Evolutionary conservation across 371 early-diverging fungal species (phyloP).

Genomic region (Lichtheimia ramosa): DNA sequence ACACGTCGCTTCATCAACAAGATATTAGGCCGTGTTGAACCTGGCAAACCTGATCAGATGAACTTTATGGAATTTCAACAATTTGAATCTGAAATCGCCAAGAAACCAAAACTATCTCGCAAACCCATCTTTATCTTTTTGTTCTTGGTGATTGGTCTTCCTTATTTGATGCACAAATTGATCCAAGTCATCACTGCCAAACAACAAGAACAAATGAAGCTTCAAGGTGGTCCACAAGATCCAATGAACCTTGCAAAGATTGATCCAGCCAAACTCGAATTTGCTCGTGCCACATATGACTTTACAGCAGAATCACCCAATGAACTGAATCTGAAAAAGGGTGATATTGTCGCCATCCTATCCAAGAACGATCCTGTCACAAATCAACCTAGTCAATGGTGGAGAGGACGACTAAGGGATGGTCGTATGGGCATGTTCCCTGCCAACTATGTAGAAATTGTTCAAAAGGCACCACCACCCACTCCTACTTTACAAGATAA

Average conservation of each 20-base stretch:
- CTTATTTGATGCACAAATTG: slow-evolving; percentile 89
- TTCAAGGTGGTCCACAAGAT: slow-evolving; percentile 19
- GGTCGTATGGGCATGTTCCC: slow-evolving; percentile 92
- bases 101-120: slow-evolving; percentile 42
- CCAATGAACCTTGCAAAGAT: slow-evolving; percentile 6
- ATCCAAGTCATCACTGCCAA: slow-evolving; percentile 63
- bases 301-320: slow-evolving; percentile 74
- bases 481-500: background rate
- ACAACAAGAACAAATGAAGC: slow-evolving; percentile 21
- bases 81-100: slow-evolving; percentile 43
- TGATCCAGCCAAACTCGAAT: slow-evolving; percentile 59
- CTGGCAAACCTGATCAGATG: slow-evolving; percentile 57
- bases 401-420: slow-evolving; percentile 83
- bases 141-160: slow-evolving; percentile 84
- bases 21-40: slow-evolving; percentile 15
- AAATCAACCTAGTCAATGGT: slow-evolving; percentile 86
- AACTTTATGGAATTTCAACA: slow-evolving; percentile 69
- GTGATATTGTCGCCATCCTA: slow-evolving; percentile 85
- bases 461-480: slow-evolving; percentile 7
- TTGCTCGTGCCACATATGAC: slow-evolving; percentile 87
- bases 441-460: slow-evolving; percentile 75
- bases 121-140: slow-evolving; percentile 85
- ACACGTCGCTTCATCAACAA: slow-evolving; percentile 32
- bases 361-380: slow-evolving; percentile 74
- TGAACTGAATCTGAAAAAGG: slow-evolving; percentile 81